Base-by-base conservation (phyloP, 257 asterid species). In the Verbena officinalis region DNA sequence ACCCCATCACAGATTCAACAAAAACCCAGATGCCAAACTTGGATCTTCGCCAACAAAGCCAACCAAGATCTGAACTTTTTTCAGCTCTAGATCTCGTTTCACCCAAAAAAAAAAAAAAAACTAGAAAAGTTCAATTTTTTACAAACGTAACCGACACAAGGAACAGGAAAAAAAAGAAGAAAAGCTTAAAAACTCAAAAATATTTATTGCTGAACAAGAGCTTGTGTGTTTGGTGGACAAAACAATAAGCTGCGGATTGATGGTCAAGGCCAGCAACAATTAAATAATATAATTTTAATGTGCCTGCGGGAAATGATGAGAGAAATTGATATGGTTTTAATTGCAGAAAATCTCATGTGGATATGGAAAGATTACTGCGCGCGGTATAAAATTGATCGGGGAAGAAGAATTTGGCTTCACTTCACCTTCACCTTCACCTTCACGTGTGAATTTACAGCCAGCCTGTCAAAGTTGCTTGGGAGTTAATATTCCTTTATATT, bases 1-100 rank as follows among this genome's bases (percentile, higher is more conserved):
- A 90, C 64, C 96, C 95, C 97, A 87, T 88, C 69, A 53, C 76
- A 75, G 71, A 72, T 71, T 44, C 64, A 72, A 59, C 23, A 72
- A 68, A 56, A 75, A 7, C 78, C 83, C 87, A 77, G 77, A 76
- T 64, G 69, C 73, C 70, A 64, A 67, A 69, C 60, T 69, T 23
- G 44, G 72, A 75, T 76, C 60, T 71, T 65, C 30, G 58, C 59
- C 55, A 52, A 55, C 31, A 60, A 55, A 55, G 58, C 7, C 72
- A 74, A 64, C 24, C 23, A 74, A 74, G 85, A 84, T 84, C 80
- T 68, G 44, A 71, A 15, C 55, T 78, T 81, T 39, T 62, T 14
- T 43, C 64, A 24, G 59, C 43, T 39, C 11, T 59, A 46, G 78
- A 66, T 73, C 75, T 54, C 39, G n/a, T 34, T 65, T 59, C 65